phyloP scores from a whole-genome alignment of 352 stramenopile genomes.

The Globisporangium camurandrum region DNA sequence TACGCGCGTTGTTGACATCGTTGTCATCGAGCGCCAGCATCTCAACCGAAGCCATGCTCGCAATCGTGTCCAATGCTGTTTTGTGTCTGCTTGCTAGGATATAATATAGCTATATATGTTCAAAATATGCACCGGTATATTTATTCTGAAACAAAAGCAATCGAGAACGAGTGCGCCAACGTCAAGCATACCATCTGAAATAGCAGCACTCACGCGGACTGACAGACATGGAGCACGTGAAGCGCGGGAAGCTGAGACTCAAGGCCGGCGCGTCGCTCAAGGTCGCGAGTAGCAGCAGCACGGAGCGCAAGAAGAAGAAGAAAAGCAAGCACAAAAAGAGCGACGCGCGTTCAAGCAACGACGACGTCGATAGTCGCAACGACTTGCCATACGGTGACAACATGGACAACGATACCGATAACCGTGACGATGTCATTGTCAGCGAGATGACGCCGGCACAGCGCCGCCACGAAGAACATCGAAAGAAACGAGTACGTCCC shows the following conservation, averaged over 20 bases:
- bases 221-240: constrained; percentile 63
- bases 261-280: constrained; percentile 64
- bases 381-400: constrained; percentile 11
- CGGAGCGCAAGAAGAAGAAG: constrained; percentile 51
- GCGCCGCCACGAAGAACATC: constrained; percentile 65
- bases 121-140: too few relatives aligned
- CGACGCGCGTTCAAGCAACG: neutral
- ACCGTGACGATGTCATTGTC: constrained; percentile 20
- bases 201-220: neutral
- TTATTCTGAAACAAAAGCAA: too few relatives aligned
- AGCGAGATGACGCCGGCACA: constrained; percentile 70
- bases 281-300: constrained; percentile 30
- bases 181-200: neutral
- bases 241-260: constrained; percentile 80
- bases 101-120: too few relatives aligned
- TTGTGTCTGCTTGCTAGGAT: too few relatives aligned
- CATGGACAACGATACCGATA: constrained; percentile 3
- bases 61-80: constrained; percentile 2
- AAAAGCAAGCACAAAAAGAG: constrained; percentile 33
- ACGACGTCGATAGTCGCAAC: neutral
- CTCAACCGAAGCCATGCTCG: too few relatives aligned
- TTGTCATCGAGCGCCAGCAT: neutral
- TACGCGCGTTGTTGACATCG: neutral
- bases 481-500: constrained; percentile 65
- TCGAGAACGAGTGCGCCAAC: neutral